Conservation (phyloP, 179 eudicot species). For the Vitellaria paradoxa region DNA sequence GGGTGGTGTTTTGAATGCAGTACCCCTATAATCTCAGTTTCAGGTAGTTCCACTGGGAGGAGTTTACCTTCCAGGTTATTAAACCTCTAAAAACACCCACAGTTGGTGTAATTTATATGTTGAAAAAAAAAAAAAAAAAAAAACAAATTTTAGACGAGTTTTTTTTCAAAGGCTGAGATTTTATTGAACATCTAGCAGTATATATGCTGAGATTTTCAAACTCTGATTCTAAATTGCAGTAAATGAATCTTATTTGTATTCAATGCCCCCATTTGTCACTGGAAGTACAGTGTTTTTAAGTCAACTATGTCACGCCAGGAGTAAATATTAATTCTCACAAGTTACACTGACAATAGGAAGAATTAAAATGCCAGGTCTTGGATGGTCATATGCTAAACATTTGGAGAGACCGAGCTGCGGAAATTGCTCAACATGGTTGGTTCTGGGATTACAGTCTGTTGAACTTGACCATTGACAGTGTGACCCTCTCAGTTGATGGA, state of each 20-base stretch:
- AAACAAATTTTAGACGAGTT: neutral
- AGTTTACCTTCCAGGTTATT: neutral
- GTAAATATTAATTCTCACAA: neutral
- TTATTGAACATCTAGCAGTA: neutral
- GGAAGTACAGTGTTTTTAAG: neutral
- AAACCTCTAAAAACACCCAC: neutral
- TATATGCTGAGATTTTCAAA: neutral
- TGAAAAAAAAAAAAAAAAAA: neutral
- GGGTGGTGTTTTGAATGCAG: neutral
- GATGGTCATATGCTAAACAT: slow-evolving; percentile 91
- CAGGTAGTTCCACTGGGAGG: neutral
- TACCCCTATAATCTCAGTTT: neutral
- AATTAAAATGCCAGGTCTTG: slow-evolving; percentile 51
- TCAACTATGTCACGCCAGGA: neutral
- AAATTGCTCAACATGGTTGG: slow-evolving; percentile 81
- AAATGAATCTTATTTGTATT: neutral
- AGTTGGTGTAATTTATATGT: neutral
- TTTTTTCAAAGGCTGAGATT: neutral
- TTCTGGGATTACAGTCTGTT: slow-evolving; percentile 68
- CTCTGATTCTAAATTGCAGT: slow-evolving; percentile 1
- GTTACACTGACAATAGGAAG: slow-evolving; percentile 6
- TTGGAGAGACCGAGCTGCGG: slow-evolving; percentile 79
- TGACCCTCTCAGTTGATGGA: slow-evolving; percentile 76
- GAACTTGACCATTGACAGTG: slow-evolving; percentile 77
- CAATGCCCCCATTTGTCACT: neutral